Evolutionary conservation across 2,329 filamentous ascomycete genomes (phyloP), one percentile per base, ranked within the genome.

Genomic region (Colletotrichum lindemuthianum): DNA sequence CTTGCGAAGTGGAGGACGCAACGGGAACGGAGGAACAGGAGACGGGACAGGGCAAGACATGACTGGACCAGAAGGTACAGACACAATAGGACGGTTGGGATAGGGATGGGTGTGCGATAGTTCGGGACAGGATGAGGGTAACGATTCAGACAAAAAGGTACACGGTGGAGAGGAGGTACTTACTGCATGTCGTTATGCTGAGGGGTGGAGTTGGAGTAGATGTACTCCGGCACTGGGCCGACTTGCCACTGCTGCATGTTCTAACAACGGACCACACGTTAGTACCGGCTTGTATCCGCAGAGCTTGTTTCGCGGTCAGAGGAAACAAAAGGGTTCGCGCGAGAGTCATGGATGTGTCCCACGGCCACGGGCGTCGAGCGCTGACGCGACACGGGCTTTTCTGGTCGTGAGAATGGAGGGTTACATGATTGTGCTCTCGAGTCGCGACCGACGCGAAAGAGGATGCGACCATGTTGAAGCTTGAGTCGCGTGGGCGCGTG

Each of bases 231-330:
- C 77, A 87, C 81, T 70, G 84, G 84, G 78, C 84, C 83, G 76
- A 87, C 82, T 77, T 86, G 83, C 84, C 84, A 87, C 78, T 86
- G 84, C 79, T 87, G 82, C 84, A 87, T 87, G 78, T 77, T 83
- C 83, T 86, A 67, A 68, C 58, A 68, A 53, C 54, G 59, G 49
- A 37, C 63, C 60, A 64, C 45, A 63, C 41, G 59, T 66, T 65
- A 67, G 64, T 59, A 65, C 60, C 53, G 55, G 45, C 50, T 43
- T 54, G 51, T 61, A 36, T 50, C 55, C 48, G 57, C 49, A 44
- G 48, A 24, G 24, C 4, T 24, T 63, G 59, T 58, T 66, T 63
- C 53, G 59, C 44, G 54, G 50, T 44, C 41, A 36, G 56, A 39
- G 36, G 58, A 65, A 65, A 61, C 51, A 52, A 56, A 16, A 48